Evolutionary conservation across 1,284 basidiomycete genomes (phyloP), one percentile per base, ranked within the genome.

Genomic region (Cutaneotrichosporon sp.): DNA sequence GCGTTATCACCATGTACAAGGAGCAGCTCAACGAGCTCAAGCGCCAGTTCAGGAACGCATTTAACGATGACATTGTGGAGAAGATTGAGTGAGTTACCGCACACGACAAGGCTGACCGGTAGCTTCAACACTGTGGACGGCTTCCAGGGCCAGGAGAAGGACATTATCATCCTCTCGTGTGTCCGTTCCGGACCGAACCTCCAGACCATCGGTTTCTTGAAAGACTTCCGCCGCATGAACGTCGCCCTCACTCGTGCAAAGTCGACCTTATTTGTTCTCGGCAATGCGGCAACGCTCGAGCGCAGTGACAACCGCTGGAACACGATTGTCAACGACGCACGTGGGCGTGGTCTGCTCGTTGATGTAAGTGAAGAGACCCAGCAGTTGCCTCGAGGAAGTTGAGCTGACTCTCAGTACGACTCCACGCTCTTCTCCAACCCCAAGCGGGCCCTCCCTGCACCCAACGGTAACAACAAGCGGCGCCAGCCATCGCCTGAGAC

Each of bases 131-230:
- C 97, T 0, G 97, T 99, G 43, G 93, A 97, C 80, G 95, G 94
- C 10, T 98, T 98, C 73, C 95, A 98, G 79, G 95, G 95, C 54
- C 95, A 97, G 81, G 95, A 97, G 76, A 97, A 97, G 77, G 92
- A 95, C 69, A 87, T 98, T 56, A 95, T 97, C 76, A 97, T 97
- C 64, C 83, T 97, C 20, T 97, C 94, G 3, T 95, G 92, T 76
- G 95, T 97, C 22, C 87, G 95, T 70, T 89, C 91, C 14, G 91
- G 92, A 3, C 87, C 89, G n/a, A 88, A 89, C 22, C 80, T 92
- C 22, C 84, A 85, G 62, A 85, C 81, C 2, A 87, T 99, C 63
- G 97, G 95, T 67, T 98, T 98, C 83, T 84, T 97, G 71, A 84
- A 74, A 24, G 92, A 95, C 77, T 81, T 85, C 31, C 86, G 94